Percentiles rank a stretch among this genome's conserved stretches.
phyloP scores from a whole-genome alignment of 805 yeast species.

The Kodamaea nitidulidarum region DNA sequence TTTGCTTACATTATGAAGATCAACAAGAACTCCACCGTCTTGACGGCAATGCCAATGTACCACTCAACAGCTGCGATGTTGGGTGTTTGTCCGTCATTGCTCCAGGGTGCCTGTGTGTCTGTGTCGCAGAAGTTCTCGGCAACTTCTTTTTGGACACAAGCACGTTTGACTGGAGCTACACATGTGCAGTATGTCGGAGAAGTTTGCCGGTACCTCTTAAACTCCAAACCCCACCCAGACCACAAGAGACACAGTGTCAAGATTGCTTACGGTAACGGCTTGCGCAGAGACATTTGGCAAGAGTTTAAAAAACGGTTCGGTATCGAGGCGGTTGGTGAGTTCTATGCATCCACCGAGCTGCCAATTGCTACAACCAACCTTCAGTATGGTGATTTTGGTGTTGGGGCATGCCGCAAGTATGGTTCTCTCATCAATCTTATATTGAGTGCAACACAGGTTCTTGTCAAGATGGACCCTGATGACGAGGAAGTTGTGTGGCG shows the following conservation, averaged over 20 bases:
- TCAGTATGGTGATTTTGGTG: conserved; percentile 74
- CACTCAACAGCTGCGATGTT: conserved; percentile 91
- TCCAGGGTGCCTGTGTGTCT: conserved; percentile 70
- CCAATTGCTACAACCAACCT: conserved; percentile 82
- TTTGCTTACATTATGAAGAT: conserved; percentile 70
- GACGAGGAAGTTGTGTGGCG: conserved; percentile 71
- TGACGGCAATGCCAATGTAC: conserved; percentile 92
- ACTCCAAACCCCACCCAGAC: conserved; percentile 60
- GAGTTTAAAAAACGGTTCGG: conserved; percentile 74
- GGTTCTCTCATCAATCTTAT: conserved; percentile 55
- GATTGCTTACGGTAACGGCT: conserved; percentile 87
- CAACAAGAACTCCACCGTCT: conserved; percentile 51
- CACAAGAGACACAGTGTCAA: conserved; percentile 58
- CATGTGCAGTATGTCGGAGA: conserved; percentile 94
- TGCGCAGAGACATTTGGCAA: conserved; percentile 84
- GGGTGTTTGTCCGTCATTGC: conserved; percentile 68
- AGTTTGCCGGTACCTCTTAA: conserved; percentile 79
- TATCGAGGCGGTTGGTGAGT: conserved; percentile 77
- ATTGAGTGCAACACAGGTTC: conserved; percentile 49
- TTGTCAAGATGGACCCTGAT: conserved; percentile 75
- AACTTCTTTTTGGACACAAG: conserved; percentile 86
- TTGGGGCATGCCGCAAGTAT: conserved; percentile 85
- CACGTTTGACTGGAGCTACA: conserved; percentile 63
- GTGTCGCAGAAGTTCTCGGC: conserved; percentile 80
- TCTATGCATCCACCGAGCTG: conserved; percentile 90